Evolutionary conservation across 2,329 filamentous ascomycete genomes (phyloP).

Genomic region (Colletotrichum incanum): DNA sequence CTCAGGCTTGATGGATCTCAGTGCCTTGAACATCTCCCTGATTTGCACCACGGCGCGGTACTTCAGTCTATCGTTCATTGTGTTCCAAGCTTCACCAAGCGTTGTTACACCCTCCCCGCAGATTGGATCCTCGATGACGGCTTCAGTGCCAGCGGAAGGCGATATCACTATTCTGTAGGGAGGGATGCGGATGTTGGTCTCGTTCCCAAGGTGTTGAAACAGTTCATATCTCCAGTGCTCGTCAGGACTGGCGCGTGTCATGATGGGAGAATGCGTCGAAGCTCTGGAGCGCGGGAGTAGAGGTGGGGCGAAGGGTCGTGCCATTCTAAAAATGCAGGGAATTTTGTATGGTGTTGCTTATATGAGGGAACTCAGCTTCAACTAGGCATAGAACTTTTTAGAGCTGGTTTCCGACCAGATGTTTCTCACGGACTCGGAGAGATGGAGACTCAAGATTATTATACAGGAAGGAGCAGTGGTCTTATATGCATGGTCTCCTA

Average conservation of each 20-base stretch:
- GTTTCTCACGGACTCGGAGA: too few relatives aligned
- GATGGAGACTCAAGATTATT: not conserved
- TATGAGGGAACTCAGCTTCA: too few relatives aligned
- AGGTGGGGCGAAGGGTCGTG: not conserved
- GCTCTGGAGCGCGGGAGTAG: not conserved
- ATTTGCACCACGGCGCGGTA: not conserved
- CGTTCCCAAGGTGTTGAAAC: not conserved
- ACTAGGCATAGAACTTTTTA: too few relatives aligned
- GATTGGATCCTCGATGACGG: not conserved
- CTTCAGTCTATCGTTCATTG: not conserved
- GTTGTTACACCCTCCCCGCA: not conserved
- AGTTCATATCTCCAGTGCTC: not conserved
- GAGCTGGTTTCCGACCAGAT: fast-evolving
- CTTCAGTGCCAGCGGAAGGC: not conserved
- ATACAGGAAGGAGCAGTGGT: not conserved
- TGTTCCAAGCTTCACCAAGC: not conserved
- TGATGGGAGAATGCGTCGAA: too few relatives aligned
- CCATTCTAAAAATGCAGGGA: not conserved
- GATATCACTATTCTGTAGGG: not conserved
- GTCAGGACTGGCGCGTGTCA: not conserved
- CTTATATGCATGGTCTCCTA: not conserved
- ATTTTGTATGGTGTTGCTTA: not conserved
- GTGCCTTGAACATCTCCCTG: not conserved
- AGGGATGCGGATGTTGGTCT: not conserved
- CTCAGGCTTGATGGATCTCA: not conserved